Evolutionary conservation across 176 grass and related monocot genomes (phyloP), one percentile per base, ranked within the genome.

Genomic region (Paspalum vaginatum): DNA sequence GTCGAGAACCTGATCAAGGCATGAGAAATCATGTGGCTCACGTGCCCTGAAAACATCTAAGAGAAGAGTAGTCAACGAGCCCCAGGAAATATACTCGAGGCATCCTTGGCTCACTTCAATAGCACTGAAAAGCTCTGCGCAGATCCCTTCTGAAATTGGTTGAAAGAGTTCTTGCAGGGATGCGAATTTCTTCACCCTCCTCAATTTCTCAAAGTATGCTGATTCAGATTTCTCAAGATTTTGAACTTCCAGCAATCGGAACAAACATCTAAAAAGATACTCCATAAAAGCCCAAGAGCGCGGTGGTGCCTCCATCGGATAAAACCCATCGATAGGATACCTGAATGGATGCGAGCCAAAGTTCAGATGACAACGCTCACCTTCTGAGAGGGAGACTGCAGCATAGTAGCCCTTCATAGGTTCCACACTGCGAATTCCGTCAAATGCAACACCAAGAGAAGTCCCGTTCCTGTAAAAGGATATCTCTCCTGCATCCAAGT

Each of bases 371-470:
- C 93, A 96, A 46, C 90, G 67, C 57, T 96, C 93, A 40, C 93
- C 93, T 70, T 96, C 90, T 51, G 90, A 96, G 70, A 96, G 90
- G 42, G 93, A 96, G 59, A 96, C 83, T 70, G 93, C 88, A 66
- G 93, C 85, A 88, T 90, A 92, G 67, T 90, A 96, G n/a, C 89
- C 90, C 79, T 76, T 80, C 26, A 26, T 70, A 43, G 70, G 68
- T 51, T 82, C 73, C 54, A 82, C 67, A 16, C 76, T 89, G 20
- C 43, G 61, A 24, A 96, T 81, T 44, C 79, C 83, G 75, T 81
- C 82, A 82, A 96, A 96, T 50, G 93, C 93, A 73, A 96, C 62
- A 48, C 90, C 93, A 81, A 96, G 90, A 83, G 72, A 90, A 64
- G 51, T 65, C 16, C 93, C 93, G 40, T 96, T 96, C 79, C 93